phyloP scores from a whole-genome alignment of 2,329 filamentous ascomycete genomes.

The Colletotrichum tamarilloi region DNA sequence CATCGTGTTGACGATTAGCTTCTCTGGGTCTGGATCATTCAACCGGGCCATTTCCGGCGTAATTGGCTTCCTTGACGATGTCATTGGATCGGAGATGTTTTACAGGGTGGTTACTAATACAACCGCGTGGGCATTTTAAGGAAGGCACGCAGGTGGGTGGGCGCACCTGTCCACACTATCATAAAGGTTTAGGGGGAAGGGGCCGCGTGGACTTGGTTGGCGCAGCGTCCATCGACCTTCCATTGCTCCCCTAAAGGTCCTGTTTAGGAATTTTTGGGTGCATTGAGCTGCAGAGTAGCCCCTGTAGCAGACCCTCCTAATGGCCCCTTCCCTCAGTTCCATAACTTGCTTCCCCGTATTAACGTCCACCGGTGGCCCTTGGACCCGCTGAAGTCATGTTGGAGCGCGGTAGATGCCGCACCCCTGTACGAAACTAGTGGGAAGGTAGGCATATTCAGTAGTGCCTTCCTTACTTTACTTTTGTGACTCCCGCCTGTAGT shows the following conservation, averaged over 20 bases:
- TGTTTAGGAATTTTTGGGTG: not conserved
- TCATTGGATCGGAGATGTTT: not conserved
- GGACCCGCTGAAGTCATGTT: not conserved
- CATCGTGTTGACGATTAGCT: too few relatives aligned
- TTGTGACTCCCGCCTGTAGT: not conserved
- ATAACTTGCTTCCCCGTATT: not conserved
- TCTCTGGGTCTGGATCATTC: not conserved
- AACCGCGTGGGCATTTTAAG: not conserved
- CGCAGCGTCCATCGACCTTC: not conserved
- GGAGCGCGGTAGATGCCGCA: not conserved
- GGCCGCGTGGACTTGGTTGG: constrained; percentile 18
- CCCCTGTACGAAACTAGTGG: not conserved
- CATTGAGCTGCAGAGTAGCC: not conserved
- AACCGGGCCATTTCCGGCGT: constrained; percentile 7
- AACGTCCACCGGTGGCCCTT: not conserved
- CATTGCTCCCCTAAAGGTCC: not conserved
- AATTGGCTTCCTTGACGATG: not conserved
- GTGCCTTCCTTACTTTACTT: not conserved
- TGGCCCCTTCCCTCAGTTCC: too few relatives aligned
- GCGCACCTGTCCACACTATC: not conserved
- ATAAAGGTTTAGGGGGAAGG: not conserved
- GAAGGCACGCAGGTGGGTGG: not conserved
- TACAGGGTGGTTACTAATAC: not conserved
- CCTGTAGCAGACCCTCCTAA: not conserved
- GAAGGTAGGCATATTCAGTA: too few relatives aligned